Evolutionary conservation across 73 alveolate species (phyloP), one percentile per base, ranked within the genome.

Genomic region (Stentor roeselii): DNA sequence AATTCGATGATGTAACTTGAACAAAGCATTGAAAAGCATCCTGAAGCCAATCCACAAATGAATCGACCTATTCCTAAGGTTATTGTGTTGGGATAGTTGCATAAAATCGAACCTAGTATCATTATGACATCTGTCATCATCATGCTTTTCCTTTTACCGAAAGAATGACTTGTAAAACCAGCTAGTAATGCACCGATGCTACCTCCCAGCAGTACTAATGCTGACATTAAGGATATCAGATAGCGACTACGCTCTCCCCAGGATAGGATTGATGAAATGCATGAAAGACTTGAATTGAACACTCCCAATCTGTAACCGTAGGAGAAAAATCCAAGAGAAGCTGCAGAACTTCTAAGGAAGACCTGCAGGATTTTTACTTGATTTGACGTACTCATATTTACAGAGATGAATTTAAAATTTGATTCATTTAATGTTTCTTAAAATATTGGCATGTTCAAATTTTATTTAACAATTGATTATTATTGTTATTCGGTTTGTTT

Each of bases 51-150:
- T 2, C 80, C 80, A 11, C 41, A 21, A 30, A 67, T 67, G 2
- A 67, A n/a, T 67, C 80, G 21, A 1, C 80, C 80, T 30, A 67
- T 21, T 30, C 41, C 80, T 27, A 67, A 67, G n/a, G 80, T 21
- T n/a, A 32, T 21, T 14, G 37, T 67, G 37, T 30, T 27, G 37
- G 80, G 80, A 30, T 21, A 67, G n/a, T 27, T 34, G 14, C 15
- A 67, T 11, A 67, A 67, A 27, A n/a, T 40, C 21, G 41, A 67
- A 21, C 80, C 80, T 21, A 67, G 34, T 21, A 67, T 67, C 2
- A 21, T 67, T 14, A 67, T 67, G 0, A 67, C 37, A 2, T 67
- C 80, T 1, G 21, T 67, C 37, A 30, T 15, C 80, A 67, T 67
- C 11, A 67, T 15, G 0, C 42, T 32, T 67, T 34, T 34, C 34